Evolutionary conservation across 169 alveolate genomes (phyloP), one percentile per base, ranked within the genome.

Genomic region (Plasmodium vivax): DNA sequence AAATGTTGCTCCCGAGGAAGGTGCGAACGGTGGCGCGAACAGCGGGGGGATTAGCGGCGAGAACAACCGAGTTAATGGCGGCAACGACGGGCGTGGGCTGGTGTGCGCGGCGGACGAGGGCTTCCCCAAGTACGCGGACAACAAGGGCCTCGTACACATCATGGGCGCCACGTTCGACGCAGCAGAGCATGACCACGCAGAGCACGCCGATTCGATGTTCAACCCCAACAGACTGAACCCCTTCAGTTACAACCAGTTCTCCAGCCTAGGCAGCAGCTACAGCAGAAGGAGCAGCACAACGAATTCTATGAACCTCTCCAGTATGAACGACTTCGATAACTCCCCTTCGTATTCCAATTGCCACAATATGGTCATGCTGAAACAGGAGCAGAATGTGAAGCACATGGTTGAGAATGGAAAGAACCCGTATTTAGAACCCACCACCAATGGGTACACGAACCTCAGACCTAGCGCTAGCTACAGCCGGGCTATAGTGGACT

Each of bases 361-460:
- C 23, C 43, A 2, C 19, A 27, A 19, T 54, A 14, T n/a, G 1
- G 34, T 27, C 1, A 72, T 82, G 51, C 79, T 54, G 7, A 54
- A 23, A 9, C 73, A 68, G 32, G 74, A 41, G 27, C 47, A 72
- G 16, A 41, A 4, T 71, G 23, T 41, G n/a, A 68, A 84, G 47
- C 27, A 84, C 16, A 41, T 68, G n/a, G 16, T 45, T 19, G 92
- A 84, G 5, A 84, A 84, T 23, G 75, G 54, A 19, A 84, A 43
- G 19, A 30, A 10, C 34, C 38, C 54, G 7, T 83, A 56, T 23
- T 7, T 27, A 14, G 91, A 83, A 32, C 41, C 81, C 5, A n/a
- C 32, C 2, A 45, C 47, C 36, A 80, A 71, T 23, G 58, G 56
- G 14, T 23, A 45, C 43, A 30, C 10, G 3, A 38, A 80, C 85